Evolutionary conservation across 768 basidiomycete species (phyloP), one percentile per base, ranked within the genome.

Genomic region (Hemileccinum rubropunctum): DNA sequence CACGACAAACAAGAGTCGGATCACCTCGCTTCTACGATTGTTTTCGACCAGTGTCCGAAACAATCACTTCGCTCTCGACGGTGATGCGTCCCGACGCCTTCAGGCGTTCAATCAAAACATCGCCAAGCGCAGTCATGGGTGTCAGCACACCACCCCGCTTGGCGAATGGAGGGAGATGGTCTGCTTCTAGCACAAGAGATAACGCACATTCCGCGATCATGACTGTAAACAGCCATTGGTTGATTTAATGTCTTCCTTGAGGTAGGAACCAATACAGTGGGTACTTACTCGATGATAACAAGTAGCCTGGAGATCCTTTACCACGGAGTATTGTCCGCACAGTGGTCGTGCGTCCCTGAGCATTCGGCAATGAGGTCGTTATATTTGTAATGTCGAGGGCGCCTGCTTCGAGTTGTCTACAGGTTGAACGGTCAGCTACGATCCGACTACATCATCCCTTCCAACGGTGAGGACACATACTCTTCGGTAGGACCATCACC

Each of bases 121-220:
- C 82, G 14, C 93, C 94, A 49, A 95, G 77, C 1, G 89, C 94
- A 4, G 81, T 82, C 67, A 86, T 80, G 0, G 94, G 86, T 2
- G 95, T 98, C 42, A 97, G 72, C 3, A 94, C 69, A 1, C 95
- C 94, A 12, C 93, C 94, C 40, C 73, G 66, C 42, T 71, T 73
- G 4, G 79, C 84, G 7, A 84, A 64, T 1, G 73, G 56, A 0
- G 91, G 80, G 2, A 93, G 77, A 14, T 70, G 73, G 15, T 78
- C 71, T 26, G 73, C 60, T 12, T 81, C 75, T 2, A 88, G 70
- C 15, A 85, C 72, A 43, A 95, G 71, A 15, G 79, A 77, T 13
- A 98, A 75, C 0, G 90, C 95, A 14, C 79, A 80, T 71, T 95
- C 91, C 1, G 80, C 72, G n/a, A 91, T 76, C 76, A 94, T 80